phyloP scores from a whole-genome alignment of 805 yeast species.

The Myxozyma kluyveri region DNA sequence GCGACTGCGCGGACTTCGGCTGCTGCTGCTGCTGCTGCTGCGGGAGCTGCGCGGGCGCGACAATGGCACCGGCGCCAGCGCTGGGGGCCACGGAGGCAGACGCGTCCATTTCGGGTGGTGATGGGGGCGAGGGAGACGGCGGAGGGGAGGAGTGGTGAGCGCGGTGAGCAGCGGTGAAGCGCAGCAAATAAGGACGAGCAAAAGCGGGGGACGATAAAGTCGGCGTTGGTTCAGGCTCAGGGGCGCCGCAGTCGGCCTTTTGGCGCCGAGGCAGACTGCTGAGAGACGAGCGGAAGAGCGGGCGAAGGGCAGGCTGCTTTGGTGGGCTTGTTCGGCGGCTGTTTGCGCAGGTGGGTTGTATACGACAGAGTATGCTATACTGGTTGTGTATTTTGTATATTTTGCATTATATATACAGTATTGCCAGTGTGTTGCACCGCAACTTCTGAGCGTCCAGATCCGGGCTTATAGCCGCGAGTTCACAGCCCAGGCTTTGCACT shows the following conservation, averaged over 20 bases:
- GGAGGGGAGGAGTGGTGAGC: conserved; percentile 1
- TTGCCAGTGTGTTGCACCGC: too few relatives aligned
- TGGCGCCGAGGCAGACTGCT: too few relatives aligned
- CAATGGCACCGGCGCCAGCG: conserved; percentile 2
- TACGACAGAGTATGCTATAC: too few relatives aligned
- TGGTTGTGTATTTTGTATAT: too few relatives aligned
- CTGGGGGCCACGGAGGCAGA: background rate
- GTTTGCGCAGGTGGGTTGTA: too few relatives aligned
- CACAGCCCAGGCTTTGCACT: too few relatives aligned
- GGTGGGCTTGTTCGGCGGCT: too few relatives aligned
- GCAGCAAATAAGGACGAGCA: background rate
- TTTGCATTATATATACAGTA: too few relatives aligned
- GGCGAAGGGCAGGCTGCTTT: too few relatives aligned
- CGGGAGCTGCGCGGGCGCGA: conserved; percentile 3
- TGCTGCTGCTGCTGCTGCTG: background rate
- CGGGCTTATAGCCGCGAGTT: too few relatives aligned
- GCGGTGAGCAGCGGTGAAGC: background rate
- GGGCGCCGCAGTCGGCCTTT: conserved; percentile 2
- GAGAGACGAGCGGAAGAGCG: too few relatives aligned
- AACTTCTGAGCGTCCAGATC: too few relatives aligned
- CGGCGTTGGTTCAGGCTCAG: background rate
- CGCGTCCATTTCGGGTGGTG: background rate
- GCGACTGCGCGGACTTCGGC: background rate
- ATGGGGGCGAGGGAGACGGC: conserved; percentile 1
- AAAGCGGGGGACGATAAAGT: conserved; percentile 1